Percentiles rank a stretch among this genome's conserved stretches.
Conservation (phyloP, 2,329 filamentous ascomycete species). For the Aulographum hederae region DNA sequence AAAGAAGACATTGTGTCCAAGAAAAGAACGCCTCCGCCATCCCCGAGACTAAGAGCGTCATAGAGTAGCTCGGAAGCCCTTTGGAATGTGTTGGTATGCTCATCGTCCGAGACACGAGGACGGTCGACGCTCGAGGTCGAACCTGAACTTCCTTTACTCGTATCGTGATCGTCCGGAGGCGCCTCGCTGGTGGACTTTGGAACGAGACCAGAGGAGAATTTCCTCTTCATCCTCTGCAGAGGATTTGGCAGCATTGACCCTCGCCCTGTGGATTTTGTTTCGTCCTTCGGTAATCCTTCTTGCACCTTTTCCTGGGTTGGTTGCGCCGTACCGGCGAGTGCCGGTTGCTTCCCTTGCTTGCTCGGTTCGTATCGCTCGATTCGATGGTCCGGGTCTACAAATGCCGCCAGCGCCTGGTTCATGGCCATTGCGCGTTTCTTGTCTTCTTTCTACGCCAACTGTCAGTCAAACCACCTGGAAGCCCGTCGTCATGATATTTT, state of each 20-base stretch:
- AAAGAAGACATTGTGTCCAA: slow-evolving; percentile 14
- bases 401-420: slow-evolving; percentile 7
- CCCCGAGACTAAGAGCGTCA: slow-evolving; percentile 25
- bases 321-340: slow-evolving; percentile 6
- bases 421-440: slow-evolving; percentile 5
- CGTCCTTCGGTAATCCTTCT: not conserved
- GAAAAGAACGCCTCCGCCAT: slow-evolving; percentile 29
- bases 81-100: slow-evolving; percentile 24
- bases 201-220: no score
- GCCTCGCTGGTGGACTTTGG: not conserved
- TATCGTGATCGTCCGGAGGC: slow-evolving; percentile 9
- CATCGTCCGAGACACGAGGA: slow-evolving; percentile 12
- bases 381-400: slow-evolving; percentile 5
- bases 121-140: no score
- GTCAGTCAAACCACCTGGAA: no score
- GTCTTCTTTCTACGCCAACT: slow-evolving; percentile 6
- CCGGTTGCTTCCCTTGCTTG: not conserved
- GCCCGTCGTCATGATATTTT: no score
- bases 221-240: slow-evolving; percentile 9
- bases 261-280: not conserved
- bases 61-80: slow-evolving; percentile 29
- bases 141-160: no score
- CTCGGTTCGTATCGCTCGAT: not conserved
- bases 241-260: slow-evolving; percentile 3
- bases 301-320: not conserved